Conservation (phyloP, 2,329 filamentous ascomycete genomes). For the Verticillium zaregamsianum region DNA sequence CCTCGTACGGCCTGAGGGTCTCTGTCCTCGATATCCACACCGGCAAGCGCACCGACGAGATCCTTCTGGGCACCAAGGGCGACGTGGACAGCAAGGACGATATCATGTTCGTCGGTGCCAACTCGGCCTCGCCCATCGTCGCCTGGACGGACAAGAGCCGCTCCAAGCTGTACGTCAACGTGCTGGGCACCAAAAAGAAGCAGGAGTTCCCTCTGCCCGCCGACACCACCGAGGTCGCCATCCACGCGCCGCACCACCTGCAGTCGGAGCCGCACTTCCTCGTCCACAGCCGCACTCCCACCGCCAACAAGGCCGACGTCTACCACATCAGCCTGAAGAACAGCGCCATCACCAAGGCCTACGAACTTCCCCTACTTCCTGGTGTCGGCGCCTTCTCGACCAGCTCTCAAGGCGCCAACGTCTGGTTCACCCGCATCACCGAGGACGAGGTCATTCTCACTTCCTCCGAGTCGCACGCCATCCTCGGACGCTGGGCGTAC, state of each 20-base stretch:
- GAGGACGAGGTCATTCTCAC: constrained; percentile 68
- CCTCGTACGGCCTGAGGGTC: constrained; percentile 73
- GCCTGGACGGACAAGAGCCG: constrained; percentile 66
- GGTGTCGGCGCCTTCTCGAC: constrained; percentile 74
- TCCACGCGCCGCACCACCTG: constrained; percentile 70
- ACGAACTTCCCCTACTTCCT: constrained; percentile 68
- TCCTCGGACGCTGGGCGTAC: constrained; percentile 70
- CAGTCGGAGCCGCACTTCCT: constrained; percentile 79
- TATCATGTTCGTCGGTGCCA: constrained; percentile 71
- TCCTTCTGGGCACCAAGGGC: constrained; percentile 67
- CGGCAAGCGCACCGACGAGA: constrained; percentile 68
- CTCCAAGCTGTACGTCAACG: constrained; percentile 65
- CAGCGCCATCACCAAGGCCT: constrained; percentile 68
- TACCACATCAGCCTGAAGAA: constrained; percentile 76
- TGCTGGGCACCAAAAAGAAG: constrained; percentile 57
- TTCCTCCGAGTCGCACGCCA: constrained; percentile 71
- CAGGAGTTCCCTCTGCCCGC: constrained; percentile 49
- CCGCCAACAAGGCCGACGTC: constrained; percentile 76
- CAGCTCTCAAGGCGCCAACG: constrained; percentile 72
- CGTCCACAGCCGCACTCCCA: constrained; percentile 69
- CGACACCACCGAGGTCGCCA: constrained; percentile 47
- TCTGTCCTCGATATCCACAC: constrained; percentile 67
- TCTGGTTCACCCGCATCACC: constrained; percentile 84
- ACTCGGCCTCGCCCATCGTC: constrained; percentile 69
- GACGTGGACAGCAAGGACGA: constrained; percentile 63